These are phyloP conservation scores for Takakia lepidozioides DNA, from an alignment of 225 moss, liverwort and hornwort genomes.

Conservation along the genomic window DNA sequence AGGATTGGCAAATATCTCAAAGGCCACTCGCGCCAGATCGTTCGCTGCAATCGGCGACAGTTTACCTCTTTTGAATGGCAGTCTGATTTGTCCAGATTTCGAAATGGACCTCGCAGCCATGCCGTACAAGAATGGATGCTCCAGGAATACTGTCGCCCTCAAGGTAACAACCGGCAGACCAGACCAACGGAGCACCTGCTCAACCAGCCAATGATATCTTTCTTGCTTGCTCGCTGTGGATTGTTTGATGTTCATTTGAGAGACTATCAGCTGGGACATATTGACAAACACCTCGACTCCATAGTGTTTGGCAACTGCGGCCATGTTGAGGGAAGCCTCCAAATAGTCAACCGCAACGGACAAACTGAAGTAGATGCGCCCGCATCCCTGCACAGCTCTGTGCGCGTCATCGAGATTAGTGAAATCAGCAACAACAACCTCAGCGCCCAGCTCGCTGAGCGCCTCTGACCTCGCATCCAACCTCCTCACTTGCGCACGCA, in stretches of 20 bases:
- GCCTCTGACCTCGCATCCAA: constrained; percentile 18
- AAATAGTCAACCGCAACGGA: constrained; percentile 22
- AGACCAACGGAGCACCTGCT: constrained; percentile 22
- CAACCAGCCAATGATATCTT: constrained; percentile 19
- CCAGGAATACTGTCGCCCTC: constrained; percentile 20
- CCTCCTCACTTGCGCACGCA: constrained; percentile 19
- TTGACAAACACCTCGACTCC: constrained; percentile 20
- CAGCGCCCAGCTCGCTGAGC: constrained; percentile 8
- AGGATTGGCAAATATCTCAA: constrained; percentile 12
- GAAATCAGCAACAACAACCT: constrained; percentile 22
- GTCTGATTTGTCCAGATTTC: constrained; percentile 9
- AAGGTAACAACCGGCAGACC: constrained; percentile 14
- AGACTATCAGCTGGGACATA: constrained; percentile 20
- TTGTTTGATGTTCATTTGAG: constrained; percentile 18
- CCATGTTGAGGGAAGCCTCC: constrained; percentile 9
- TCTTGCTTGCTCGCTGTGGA: constrained; percentile 10
- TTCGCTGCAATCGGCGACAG: constrained; percentile 10
- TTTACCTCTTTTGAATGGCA: constrained; percentile 7
- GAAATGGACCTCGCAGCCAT: constrained; percentile 18
- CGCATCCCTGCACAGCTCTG: constrained; percentile 13
- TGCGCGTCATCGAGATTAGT: constrained; percentile 12
- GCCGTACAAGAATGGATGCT: constrained; percentile 8
- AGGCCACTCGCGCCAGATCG: constrained; percentile 19
- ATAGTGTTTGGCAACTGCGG: constrained; percentile 16
- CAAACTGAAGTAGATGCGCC: constrained; percentile 21